These are phyloP conservation scores for Cladosporium sp. DNA, from an alignment of 2,329 filamentous ascomycete species.

Conservation along the genomic window DNA sequence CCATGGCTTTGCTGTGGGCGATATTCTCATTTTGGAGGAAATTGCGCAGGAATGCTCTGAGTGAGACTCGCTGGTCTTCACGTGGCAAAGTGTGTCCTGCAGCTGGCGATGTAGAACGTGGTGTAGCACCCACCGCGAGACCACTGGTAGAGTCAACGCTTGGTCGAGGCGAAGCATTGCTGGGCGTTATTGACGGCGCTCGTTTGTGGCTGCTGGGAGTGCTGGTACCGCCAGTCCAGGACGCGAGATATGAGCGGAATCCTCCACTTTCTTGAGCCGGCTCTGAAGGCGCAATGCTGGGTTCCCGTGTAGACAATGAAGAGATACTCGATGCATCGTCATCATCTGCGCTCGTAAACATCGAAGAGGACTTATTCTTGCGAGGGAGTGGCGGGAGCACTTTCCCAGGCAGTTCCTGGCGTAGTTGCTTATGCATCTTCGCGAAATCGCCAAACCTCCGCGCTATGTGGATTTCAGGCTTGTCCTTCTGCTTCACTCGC, in stretches of 20 bases:
- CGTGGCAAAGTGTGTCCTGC: slow-evolving; percentile 37
- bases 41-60: slow-evolving; percentile 85
- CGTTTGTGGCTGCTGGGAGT: slow-evolving; percentile 35
- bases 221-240: slow-evolving; percentile 29
- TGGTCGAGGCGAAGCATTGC: slow-evolving; percentile 13
- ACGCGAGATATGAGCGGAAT: slow-evolving; percentile 41
- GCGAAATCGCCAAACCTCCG: slow-evolving; percentile 86
- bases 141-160: slow-evolving; percentile 13
- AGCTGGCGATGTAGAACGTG: slow-evolving; percentile 17
- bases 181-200: slow-evolving; percentile 34
- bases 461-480: slow-evolving; percentile 73
- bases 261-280: slow-evolving; percentile 29
- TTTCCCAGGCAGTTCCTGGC: slow-evolving; percentile 84
- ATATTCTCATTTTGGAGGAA: slow-evolving; percentile 81
- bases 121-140: slow-evolving; percentile 14
- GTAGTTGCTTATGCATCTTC: slow-evolving; percentile 71
- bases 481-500: slow-evolving; percentile 72
- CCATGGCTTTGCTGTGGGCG: slow-evolving; percentile 75
- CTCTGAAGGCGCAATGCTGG: slow-evolving; percentile 20
- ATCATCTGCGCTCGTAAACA: slow-evolving; percentile 52
- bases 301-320: slow-evolving; percentile 65
- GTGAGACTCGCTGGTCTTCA: slow-evolving; percentile 85
- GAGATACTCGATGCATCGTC: slow-evolving; percentile 79
- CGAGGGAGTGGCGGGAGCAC: slow-evolving; percentile 79
- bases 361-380: slow-evolving; percentile 81